Base-by-base conservation (phyloP, 495 filamentous ascomycete species). In the Aspergillus incahuasiensis region DNA sequence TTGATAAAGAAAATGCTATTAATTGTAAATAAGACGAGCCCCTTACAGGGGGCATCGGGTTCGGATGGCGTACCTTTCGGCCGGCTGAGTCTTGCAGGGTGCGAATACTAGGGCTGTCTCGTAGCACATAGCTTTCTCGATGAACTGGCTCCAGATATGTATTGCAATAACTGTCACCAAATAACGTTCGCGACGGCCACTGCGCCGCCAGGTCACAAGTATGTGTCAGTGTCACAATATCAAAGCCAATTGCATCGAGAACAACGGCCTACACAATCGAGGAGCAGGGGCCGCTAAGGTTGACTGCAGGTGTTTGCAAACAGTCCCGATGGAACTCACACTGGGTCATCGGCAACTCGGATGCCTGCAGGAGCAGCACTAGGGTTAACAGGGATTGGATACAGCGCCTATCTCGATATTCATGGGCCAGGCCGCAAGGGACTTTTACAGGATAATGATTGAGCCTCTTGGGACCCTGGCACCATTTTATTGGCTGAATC, bases 401-500 rank as follows among this genome's bases (percentile, higher is more conserved):
- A 56, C 19, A 16, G 54, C 46, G 54, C 54, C 54, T 56, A 49
- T 50, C 44, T 48, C 20, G 54, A 56, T 50, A 50, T 50, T 56
- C 12, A 55, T n/a, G 19, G 34, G 32, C 32, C 48, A 35, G 45
- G 25, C 41, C 41, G 41, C 41, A 34, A 32, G 45, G n/a, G 45
- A 34, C 45, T 34, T 19, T 19, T 44, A 20, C 25, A 22, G 42
- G 42, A 22, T 19, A 13, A 34, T 20, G 16, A 39, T 15, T 50
- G 48, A 41, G 48, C 46, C 46, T 49, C 46, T 22, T 19, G 22
- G 28, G 30, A 38, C 38, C 25, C 15, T 19, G 11, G 25, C 12
- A 16, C n/a, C 4, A 12, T 19, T 11, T 39, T 22, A 48, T 48
- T 50, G 34, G 48, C 28, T 40, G 19, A 7, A 35, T n/a, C 25